Conservation (phyloP, 352 stramenopile species). For the Achlya hypogyna region DNA sequence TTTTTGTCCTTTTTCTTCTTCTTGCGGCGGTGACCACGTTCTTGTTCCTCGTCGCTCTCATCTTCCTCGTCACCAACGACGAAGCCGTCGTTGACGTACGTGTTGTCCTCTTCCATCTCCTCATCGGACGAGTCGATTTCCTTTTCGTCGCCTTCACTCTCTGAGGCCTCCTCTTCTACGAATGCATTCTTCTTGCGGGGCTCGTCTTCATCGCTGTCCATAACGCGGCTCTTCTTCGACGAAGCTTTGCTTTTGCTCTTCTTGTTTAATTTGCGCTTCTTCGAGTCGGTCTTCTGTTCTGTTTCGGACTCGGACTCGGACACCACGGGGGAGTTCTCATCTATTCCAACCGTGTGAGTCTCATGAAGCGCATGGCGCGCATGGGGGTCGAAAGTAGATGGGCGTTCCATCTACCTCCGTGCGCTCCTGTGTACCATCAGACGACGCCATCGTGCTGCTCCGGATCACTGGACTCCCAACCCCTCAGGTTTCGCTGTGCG, state of each 20-base stretch:
- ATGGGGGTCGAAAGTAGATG: not conserved
- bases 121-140: conserved; percentile 56
- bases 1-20: conserved; percentile 79
- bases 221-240: conserved; percentile 46
- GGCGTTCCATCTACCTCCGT: not conserved
- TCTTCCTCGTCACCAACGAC: conserved; percentile 78
- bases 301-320: conserved; percentile 68
- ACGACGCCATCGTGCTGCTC: conserved; percentile 4
- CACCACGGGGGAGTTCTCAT: conserved; percentile 52
- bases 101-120: conserved; percentile 76
- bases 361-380: not conserved
- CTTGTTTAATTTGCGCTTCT: conserved; percentile 68
- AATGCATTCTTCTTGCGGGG: conserved; percentile 62
- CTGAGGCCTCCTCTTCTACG: conserved; percentile 83
- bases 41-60: conserved; percentile 60
- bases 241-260: conserved; percentile 40
- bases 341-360: not conserved
- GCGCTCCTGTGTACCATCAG: conserved; percentile 8
- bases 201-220: conserved; percentile 51
- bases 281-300: conserved; percentile 26
- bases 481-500: not conserved
- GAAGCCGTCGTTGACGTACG: conserved; percentile 86
- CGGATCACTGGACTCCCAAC: conserved; percentile 3
- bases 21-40: conserved; percentile 51
- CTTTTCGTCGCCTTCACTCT: conserved; percentile 61